These are phyloP conservation scores for Cryphonectria radicalis DNA, from an alignment of 2,329 filamentous ascomycete species.

Conservation along the genomic window DNA sequence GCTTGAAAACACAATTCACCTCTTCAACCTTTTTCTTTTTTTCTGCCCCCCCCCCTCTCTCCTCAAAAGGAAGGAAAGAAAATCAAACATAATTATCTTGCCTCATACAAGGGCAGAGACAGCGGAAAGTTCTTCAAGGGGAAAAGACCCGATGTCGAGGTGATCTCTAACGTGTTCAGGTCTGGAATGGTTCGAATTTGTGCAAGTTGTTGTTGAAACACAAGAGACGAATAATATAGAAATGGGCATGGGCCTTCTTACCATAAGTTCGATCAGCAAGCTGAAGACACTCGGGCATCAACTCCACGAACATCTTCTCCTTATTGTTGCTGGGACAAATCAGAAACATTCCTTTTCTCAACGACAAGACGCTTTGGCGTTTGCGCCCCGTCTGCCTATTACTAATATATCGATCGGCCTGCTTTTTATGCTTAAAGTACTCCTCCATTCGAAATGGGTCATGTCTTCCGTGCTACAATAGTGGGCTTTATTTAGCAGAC, in stretches of 20 bases:
- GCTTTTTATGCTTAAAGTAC: too few relatives aligned
- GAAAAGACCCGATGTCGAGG: too few relatives aligned
- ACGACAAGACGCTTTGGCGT: background rate
- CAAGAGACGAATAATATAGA: too few relatives aligned
- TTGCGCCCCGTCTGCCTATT: background rate
- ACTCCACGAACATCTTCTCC: background rate
- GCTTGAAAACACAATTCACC: background rate
- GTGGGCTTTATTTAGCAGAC: too few relatives aligned
- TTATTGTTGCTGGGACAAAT: background rate
- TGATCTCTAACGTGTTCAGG: background rate
- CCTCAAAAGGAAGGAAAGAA: background rate
- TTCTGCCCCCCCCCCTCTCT: too few relatives aligned
- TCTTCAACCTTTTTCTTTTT: background rate
- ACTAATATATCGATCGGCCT: background rate
- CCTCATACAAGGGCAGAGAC: too few relatives aligned
- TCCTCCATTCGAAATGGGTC: too few relatives aligned
- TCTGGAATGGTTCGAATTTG: background rate
- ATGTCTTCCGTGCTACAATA: too few relatives aligned
- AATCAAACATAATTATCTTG: background rate
- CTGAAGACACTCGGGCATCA: background rate
- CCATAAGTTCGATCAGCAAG: background rate
- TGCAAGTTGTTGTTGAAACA: too few relatives aligned
- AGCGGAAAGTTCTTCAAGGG: background rate
- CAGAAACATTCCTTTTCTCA: background rate
- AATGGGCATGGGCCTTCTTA: background rate